These are phyloP conservation scores for Adiantum capillusveneris DNA, from an alignment of 75 land plant species.

Conservation along the genomic window DNA sequence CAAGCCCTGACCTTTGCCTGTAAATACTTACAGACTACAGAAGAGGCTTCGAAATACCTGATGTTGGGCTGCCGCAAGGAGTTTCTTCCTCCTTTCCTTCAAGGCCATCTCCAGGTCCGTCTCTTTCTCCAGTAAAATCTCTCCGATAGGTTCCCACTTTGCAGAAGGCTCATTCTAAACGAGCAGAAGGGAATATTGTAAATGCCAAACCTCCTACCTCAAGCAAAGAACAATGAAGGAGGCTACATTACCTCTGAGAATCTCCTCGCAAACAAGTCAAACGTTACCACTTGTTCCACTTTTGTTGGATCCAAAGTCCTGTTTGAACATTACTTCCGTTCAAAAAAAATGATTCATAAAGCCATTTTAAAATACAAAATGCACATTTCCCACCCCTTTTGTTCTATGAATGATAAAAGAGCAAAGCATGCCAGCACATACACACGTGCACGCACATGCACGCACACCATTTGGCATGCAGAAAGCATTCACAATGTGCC, in stretches of 20 bases:
- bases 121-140: constrained; percentile 1
- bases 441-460: too few relatives aligned
- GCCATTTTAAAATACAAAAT: too few relatives aligned
- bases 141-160: constrained; percentile 1
- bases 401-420: too few relatives aligned
- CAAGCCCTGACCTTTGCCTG: too few relatives aligned
- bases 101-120: neutral
- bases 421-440: too few relatives aligned
- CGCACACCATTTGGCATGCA: too few relatives aligned
- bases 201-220: neutral
- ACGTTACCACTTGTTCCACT: neutral
- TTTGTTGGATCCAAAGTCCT: constrained; percentile 2
- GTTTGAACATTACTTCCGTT: neutral
- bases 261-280: constrained; percentile 3
- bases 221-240: neutral
- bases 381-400: too few relatives aligned
- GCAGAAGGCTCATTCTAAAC: neutral
- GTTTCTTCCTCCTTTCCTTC: constrained; percentile 1
- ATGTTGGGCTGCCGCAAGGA: constrained; percentile 3
- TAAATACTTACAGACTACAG: too few relatives aligned
- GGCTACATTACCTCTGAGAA: neutral
- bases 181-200: neutral
- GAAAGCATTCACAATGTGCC: too few relatives aligned
- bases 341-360: neutral
- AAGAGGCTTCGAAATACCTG: neutral